A percentile compares a stretch with the other conserved stretches of the same genome.
phyloP scores from a whole-genome alignment of 805 yeast species.

The Myxozyma monticola region DNA sequence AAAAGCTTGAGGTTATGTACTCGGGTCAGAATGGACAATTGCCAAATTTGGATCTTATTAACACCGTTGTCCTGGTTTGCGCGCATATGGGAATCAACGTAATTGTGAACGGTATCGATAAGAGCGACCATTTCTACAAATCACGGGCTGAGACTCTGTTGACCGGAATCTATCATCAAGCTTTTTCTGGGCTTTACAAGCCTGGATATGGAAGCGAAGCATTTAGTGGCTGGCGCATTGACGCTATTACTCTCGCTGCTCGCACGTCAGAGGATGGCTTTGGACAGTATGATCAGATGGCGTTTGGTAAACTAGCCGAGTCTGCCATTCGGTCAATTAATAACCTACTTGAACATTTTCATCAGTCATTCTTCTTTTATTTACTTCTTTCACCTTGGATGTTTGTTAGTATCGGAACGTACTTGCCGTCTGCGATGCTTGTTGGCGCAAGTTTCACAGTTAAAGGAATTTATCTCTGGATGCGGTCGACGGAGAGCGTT shows the following conservation, averaged over 20 bases:
- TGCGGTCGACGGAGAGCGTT: slow-evolving; percentile 1
- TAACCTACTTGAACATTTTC: slow-evolving; percentile 90
- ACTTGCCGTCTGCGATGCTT: slow-evolving; percentile 80
- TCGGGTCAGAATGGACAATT: slow-evolving; percentile 94
- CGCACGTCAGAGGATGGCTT: slow-evolving; percentile 3
- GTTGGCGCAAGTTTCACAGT: slow-evolving; percentile 68
- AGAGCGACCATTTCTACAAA: slow-evolving; percentile 48
- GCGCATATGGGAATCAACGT: slow-evolving; percentile 74
- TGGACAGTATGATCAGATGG: slow-evolving; percentile 61
- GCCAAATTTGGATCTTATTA: slow-evolving; percentile 88
- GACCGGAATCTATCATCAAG: slow-evolving; percentile 66
- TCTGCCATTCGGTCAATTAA: slow-evolving; percentile 85
- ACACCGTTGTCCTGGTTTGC: slow-evolving; percentile 71
- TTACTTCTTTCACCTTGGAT: slow-evolving; percentile 70
- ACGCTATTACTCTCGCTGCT: slow-evolving; percentile 80
- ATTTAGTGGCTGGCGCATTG: slow-evolving; percentile 95
- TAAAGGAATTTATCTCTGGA: slow-evolving; percentile 52
- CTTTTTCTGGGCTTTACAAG: slow-evolving; percentile 63
- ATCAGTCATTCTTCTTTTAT: slow-evolving; percentile 94
- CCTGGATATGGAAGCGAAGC: slow-evolving; percentile 77
- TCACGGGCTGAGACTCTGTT: slow-evolving; percentile 57
- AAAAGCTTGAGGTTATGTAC: slow-evolving; percentile 70
- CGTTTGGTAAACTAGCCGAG: slow-evolving; percentile 87
- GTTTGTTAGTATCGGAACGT: slow-evolving; percentile 92
- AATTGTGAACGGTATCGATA: slow-evolving; percentile 53